These are phyloP conservation scores for Melampsora larici-populina DNA, from an alignment of 1,284 basidiomycete species.

Conservation along the genomic window DNA sequence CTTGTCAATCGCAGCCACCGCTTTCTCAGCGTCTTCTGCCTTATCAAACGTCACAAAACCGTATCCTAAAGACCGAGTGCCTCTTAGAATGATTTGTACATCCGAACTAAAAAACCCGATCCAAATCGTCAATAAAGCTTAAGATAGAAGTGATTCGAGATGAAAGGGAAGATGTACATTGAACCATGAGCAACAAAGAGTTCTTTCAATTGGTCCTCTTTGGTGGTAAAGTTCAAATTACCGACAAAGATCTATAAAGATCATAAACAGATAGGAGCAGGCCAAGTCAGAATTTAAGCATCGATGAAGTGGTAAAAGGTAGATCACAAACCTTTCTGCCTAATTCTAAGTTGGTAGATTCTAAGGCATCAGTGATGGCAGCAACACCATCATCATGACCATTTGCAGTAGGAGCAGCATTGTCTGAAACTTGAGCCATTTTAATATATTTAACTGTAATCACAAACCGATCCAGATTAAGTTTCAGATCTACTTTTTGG, in stretches of 20 bases:
- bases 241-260: conserved; percentile 27
- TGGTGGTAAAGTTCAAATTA: conserved; percentile 35
- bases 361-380: conserved; percentile 46
- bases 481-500: too few species aligned
- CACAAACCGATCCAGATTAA: too few species aligned
- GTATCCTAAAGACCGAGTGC: conserved; percentile 54
- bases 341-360: conserved; percentile 46
- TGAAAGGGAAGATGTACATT: conserved; percentile 18
- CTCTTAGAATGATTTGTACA: conserved; percentile 42
- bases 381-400: conserved; percentile 16
- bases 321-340: conserved; percentile 47
- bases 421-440: neutral
- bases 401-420: neutral
- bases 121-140: neutral
- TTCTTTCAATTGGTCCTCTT: conserved; percentile 30
- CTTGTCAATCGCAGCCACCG: conserved; percentile 79
- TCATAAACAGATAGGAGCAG: neutral
- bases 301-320: too few species aligned
- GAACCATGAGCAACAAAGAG: conserved; percentile 18
- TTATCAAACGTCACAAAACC: conserved; percentile 81
- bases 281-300: neutral
- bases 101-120: conserved; percentile 12
- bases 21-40: conserved; percentile 76
- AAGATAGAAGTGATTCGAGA: neutral
- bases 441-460: too few species aligned